Evolutionary conservation across 139 green algal species (phyloP), one percentile per base, ranked within the genome.

Genomic region (Pleodorina starrii): DNA sequence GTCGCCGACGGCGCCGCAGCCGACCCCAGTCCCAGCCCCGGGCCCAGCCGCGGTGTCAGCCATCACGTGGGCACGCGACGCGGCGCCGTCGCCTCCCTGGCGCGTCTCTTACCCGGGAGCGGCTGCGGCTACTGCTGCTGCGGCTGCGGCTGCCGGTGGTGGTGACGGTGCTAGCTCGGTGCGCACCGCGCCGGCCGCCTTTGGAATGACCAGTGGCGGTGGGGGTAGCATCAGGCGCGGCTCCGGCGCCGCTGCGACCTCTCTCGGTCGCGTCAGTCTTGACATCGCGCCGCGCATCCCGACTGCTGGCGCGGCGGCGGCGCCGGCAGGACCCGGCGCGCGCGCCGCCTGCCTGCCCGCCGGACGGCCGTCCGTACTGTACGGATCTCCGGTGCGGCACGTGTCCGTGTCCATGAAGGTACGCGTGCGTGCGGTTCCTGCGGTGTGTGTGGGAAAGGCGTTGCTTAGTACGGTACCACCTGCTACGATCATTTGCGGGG

Each of bases 351-450:
- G n/a, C 44, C 23, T n/a, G 11, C 11, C 46, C 44, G 44, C 74
- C 29, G 25, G 44, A 5, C 74, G 17, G 29, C 5, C 27, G 27
- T 63, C 74, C 14, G 74, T 82, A 12, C 74, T 82, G 43, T 82
- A 82, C 74, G 29, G 19, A 44, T 82, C 74, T 2, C 74, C 74
- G 4, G n/a, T 63, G 29, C 44, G 74, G 16, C 74, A 82, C 10
- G 74, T 82, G 44, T 43, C 74, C 27, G 29, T 82, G 9, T 43
- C 46, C 14, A 51, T 66, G 35, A 82, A 82, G 74, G 74, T 82
- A 44, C 46, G 74, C 9, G 21, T n/a, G n/a, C n/a, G n/a, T 32
- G 12, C 48, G 48, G 48, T 12, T 12, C 11, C 48, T 57, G 48
- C 48, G 12, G 48, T 57, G 63, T n/a, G n/a, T n/a, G n/a, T n/a